phyloP scores from a whole-genome alignment of 2,329 filamentous ascomycete genomes.

The Leptodontidium sp. region DNA sequence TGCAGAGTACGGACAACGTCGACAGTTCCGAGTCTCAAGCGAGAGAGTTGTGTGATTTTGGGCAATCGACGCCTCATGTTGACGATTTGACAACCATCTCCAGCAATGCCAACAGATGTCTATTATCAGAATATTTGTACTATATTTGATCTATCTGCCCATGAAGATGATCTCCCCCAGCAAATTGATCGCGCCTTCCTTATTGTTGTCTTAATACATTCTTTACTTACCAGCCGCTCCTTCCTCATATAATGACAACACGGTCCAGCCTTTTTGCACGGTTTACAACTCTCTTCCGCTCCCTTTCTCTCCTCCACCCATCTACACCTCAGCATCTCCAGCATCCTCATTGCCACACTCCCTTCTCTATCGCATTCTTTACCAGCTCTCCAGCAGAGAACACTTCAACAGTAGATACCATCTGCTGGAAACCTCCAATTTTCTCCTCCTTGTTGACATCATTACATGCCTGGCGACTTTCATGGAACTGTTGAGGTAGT shows the following conservation, averaged over 20 bases:
- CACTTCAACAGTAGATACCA: slow-evolving; percentile 17
- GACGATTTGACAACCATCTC: no score
- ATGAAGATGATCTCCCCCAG: not conserved
- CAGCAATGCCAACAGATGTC: no score
- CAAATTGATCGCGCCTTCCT: not conserved
- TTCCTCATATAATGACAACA: not conserved
- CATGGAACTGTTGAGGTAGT: slow-evolving; percentile 30
- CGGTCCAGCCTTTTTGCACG: not conserved
- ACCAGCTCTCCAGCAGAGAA: slow-evolving; percentile 18
- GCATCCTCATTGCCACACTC: slow-evolving; percentile 20
- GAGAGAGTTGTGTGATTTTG: no score
- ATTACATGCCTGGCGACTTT: slow-evolving; percentile 35
- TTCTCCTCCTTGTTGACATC: slow-evolving; percentile 16
- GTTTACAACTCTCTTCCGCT: not conserved
- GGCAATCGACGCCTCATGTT: no score
- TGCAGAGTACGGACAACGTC: no score
- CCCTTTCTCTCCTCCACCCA: slow-evolving; percentile 8
- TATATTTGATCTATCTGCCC: not conserved
- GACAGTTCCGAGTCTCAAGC: no score
- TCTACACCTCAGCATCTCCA: slow-evolving; percentile 21
- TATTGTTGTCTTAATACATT: not conserved
- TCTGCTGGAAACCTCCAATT: slow-evolving; percentile 9
- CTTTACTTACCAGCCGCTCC: not conserved
- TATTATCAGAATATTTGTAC: not conserved
- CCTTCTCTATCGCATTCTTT: slow-evolving; percentile 16